Evolutionary conservation across 495 filamentous ascomycete genomes (phyloP).

Genomic region (Penicillium steckii): DNA sequence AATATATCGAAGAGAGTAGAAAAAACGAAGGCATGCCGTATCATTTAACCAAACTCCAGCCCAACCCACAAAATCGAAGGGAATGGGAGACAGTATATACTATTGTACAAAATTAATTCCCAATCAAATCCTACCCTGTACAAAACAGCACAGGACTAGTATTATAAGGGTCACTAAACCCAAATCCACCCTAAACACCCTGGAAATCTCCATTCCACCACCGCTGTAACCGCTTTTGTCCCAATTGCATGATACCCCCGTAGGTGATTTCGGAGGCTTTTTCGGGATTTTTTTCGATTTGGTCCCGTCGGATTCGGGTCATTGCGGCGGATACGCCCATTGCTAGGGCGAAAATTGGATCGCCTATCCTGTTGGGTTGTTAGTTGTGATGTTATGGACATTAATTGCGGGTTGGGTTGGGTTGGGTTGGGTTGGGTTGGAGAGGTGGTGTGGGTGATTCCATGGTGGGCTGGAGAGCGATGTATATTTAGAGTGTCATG

Average conservation of each 20-base stretch:
- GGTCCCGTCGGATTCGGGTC: conserved; percentile 71
- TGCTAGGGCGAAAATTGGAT: conserved; percentile 82
- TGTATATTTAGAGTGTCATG: too few species aligned
- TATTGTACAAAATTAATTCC: too few species aligned
- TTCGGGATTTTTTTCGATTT: conserved; percentile 56
- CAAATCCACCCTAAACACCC: conserved; percentile 18
- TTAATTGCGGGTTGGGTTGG: too few species aligned
- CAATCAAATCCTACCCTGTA: too few species aligned
- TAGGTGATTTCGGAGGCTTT: conserved; percentile 32
- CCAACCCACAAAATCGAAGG: too few species aligned
- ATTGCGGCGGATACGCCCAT: conserved; percentile 68
- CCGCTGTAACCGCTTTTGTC: conserved; percentile 32
- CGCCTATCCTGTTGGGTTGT: conserved; percentile 54
- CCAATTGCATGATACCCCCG: conserved; percentile 28
- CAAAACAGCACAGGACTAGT: too few species aligned
- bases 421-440: neutral
- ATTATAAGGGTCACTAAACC: neutral
- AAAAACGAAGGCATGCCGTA: too few species aligned
- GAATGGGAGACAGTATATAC: too few species aligned
- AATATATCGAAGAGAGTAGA: too few species aligned
- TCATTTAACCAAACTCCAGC: too few species aligned
- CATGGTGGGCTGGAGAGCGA: neutral
- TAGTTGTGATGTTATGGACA: too few species aligned
- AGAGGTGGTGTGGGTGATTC: neutral
- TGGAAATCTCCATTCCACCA: conserved; percentile 49